Evolutionary conservation across 176 grass and related monocot species (phyloP), one percentile per base, ranked within the genome.

Genomic region (Oryza longistaminata): DNA sequence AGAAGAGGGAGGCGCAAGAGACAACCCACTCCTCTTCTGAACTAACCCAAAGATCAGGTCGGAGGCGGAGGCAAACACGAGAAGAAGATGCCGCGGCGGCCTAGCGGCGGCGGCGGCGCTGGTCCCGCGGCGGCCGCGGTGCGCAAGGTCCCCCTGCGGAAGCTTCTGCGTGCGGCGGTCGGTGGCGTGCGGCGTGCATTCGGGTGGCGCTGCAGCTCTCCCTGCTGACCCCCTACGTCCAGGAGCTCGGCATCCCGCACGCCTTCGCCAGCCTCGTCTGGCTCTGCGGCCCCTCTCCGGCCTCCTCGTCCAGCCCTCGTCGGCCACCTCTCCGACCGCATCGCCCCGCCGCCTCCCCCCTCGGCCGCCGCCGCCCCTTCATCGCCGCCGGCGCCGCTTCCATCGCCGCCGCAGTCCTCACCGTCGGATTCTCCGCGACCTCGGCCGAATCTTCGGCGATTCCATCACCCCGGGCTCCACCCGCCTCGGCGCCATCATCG

Each of bases 191-290:
- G 94, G 92, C 19, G 75, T 97, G 48, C 94, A 97, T 92, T 92
- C 79, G 92, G 92, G 1, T 94, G 94, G 94, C 92, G 49, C 88
- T 94, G 37, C 90, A 97, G 81, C 90, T 90, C 50, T 94, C 90
- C 7, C 88, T 97, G 53, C 85, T 97, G 4, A 94, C 92, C 0
- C 92, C 92, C 11, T 94, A 94, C 73, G 94, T 97, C 80, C 92
- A 97, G 84, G 94, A 92, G 85, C 94, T 97, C 21, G 90, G 92
- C 33, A 92, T 97, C 43, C 89, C 94, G 24, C 94, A 94, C 83
- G 85, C 90, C 61, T 94, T 83, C 25, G 94, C 94, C 10, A 97
- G 92, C 78, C 92, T 97, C 26, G 91, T 97, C 76, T 97, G 94
- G 94, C 87, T 97, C 35, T 97, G 92, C 76, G 92, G 94, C 2